A percentile compares a stretch with the other conserved stretches of the same genome.
phyloP scores from a whole-genome alignment of 1,284 basidiomycete species.

The Sphagnurus paluster region DNA sequence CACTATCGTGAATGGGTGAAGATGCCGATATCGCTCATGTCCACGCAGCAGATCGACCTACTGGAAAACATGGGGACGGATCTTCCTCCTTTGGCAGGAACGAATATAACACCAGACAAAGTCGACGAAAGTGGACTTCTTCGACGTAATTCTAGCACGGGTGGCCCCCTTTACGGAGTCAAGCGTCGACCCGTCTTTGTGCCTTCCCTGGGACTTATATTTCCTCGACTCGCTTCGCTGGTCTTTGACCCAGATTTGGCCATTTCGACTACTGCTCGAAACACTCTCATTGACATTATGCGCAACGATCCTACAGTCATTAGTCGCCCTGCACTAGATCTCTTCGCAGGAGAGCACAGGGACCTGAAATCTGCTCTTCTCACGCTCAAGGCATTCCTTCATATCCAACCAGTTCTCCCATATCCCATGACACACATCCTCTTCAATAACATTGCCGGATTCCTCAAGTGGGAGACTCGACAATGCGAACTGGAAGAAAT shows the following conservation, averaged over 20 bases:
- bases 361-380: conserved; percentile 46
- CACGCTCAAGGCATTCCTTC: conserved; percentile 53
- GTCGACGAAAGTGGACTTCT: conserved; percentile 33
- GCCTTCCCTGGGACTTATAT: conserved; percentile 52
- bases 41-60: conserved; percentile 53
- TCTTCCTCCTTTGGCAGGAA: no score
- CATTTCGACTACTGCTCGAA: conserved; percentile 58
- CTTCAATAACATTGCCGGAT: conserved; percentile 72
- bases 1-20: conserved; percentile 56
- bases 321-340: conserved; percentile 64
- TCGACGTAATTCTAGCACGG: conserved; percentile 55
- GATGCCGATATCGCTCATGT: conserved; percentile 64
- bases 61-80: conserved; percentile 33
- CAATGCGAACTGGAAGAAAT: conserved; percentile 40
- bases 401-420: conserved; percentile 55
- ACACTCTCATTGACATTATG: conserved; percentile 67
- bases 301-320: conserved; percentile 71
- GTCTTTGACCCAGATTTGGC: conserved; percentile 53
- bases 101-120: conserved; percentile 25
- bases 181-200: conserved; percentile 69
- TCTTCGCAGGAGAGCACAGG: conserved; percentile 50
- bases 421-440: conserved; percentile 67
- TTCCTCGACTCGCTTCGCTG: conserved; percentile 53
- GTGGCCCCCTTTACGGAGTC: conserved; percentile 41
- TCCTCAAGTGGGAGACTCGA: conserved; percentile 59